phyloP scores from a whole-genome alignment of 352 stramenopile species.

The Phytopythium boreale region DNA sequence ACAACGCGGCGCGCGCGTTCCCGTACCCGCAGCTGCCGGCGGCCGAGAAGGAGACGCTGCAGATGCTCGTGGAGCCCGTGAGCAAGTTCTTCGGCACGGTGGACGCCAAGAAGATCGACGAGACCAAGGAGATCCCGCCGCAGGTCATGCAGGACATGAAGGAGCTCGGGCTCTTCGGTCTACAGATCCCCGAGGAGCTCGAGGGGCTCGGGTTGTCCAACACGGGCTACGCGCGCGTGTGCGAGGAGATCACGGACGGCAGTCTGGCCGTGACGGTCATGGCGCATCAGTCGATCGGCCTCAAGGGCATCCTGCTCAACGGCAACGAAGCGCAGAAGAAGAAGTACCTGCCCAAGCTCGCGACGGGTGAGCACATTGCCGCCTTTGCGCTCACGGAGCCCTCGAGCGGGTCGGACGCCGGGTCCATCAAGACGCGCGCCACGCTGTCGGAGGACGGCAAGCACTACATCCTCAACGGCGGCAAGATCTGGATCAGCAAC shows the following conservation, averaged over 20 bases:
- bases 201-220: constrained; percentile 80
- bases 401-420: constrained; percentile 88
- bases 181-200: constrained; percentile 83
- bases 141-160: constrained; percentile 75
- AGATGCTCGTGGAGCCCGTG: constrained; percentile 83
- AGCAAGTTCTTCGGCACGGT: constrained; percentile 75
- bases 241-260: constrained; percentile 81
- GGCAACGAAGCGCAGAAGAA: constrained; percentile 80
- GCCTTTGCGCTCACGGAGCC: constrained; percentile 90
- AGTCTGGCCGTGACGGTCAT: constrained; percentile 83
- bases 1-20: constrained; percentile 74
- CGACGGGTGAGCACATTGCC: constrained; percentile 82
- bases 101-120: constrained; percentile 72
- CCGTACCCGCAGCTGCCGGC: constrained; percentile 74
- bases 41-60: constrained; percentile 75
- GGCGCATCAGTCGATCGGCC: constrained; percentile 85
- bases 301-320: constrained; percentile 88
- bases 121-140: constrained; percentile 75
- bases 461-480: constrained; percentile 91
- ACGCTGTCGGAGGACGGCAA: constrained; percentile 89
- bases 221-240: constrained; percentile 82
- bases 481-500: constrained; percentile 98
- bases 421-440: constrained; percentile 89
- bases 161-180: constrained; percentile 81
- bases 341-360: constrained; percentile 90